Percentiles rank a stretch among this genome's conserved stretches.
phyloP scores from a whole-genome alignment of 2,329 filamentous ascomycete species.

The Fonsecaea nubica region DNA sequence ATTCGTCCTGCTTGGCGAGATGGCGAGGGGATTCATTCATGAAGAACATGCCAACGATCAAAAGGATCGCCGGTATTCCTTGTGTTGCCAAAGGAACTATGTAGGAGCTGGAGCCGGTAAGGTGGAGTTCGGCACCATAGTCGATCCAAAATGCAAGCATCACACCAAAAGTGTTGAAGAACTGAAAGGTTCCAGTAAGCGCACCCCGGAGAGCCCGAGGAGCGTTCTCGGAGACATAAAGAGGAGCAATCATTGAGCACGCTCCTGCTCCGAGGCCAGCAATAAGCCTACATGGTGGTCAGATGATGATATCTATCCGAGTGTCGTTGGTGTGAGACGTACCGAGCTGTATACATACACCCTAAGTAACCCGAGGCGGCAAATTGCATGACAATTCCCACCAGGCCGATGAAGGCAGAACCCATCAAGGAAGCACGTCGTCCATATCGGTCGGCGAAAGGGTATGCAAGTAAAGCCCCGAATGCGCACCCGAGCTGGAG shows the following conservation, averaged over 20 bases:
- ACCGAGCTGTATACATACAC: slow-evolving; percentile 63
- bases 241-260: slow-evolving; percentile 64
- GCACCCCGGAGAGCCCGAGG: slow-evolving; percentile 60
- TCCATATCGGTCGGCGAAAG: slow-evolving; percentile 56
- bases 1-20: slow-evolving; percentile 67
- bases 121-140: slow-evolving; percentile 57
- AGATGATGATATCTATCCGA: not conserved
- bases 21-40: slow-evolving; percentile 45
- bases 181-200: slow-evolving; percentile 46
- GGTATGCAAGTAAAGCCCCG: slow-evolving; percentile 62
- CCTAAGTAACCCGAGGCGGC: slow-evolving; percentile 51
- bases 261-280: slow-evolving; percentile 66
- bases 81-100: slow-evolving; percentile 70
- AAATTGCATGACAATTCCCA: slow-evolving; percentile 49
- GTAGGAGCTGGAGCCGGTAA: slow-evolving; percentile 61
- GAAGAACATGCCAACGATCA: slow-evolving; percentile 43
- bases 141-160: slow-evolving; percentile 55
- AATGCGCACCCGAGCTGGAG: slow-evolving; percentile 73
- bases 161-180: slow-evolving; percentile 44
- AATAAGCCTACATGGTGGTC: slow-evolving; percentile 49
- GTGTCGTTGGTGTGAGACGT: not conserved
- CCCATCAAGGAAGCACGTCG: slow-evolving; percentile 61
- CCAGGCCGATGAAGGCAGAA: slow-evolving; percentile 58
- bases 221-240: slow-evolving; percentile 67
- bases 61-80: slow-evolving; percentile 52